Evolutionary conservation across 192 early-diverging fungal genomes (phyloP), one percentile per base, ranked within the genome.

Genomic region (Linnemannia elongata): DNA sequence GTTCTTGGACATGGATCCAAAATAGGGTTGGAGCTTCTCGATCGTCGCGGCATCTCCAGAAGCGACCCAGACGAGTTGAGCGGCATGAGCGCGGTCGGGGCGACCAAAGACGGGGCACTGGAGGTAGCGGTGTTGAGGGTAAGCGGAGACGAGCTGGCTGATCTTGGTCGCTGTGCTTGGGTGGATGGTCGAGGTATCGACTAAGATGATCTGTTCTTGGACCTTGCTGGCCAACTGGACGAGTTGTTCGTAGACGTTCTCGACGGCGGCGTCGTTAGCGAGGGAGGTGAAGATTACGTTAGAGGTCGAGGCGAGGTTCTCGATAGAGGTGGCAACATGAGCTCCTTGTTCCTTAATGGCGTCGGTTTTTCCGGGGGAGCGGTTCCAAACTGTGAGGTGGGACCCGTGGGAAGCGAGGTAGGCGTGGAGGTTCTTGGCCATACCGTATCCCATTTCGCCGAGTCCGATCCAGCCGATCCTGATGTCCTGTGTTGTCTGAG

Each of bases 241-340:
- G 4, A 95, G 82, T 68, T 91, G 73, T 0, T 72, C 35, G 30
- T 92, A 89, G 10, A 91, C 82, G 18, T 76, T 27, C 44, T 88
- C 81, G 47, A 94, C 93, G 12, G 93, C 91, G 1, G 88, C 85
- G 78, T 93, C 94, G 88, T 94, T 93, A 35, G 91, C 77, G 4
- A 96, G 88, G 15, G 91, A 93, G 41, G 91, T 87, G 57, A 95
- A 94, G 12, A 96, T 89, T 9, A 96, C 81, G 39, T 93, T 91
- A 66, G 90, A 88, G 44, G 63, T 45, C 13, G 79, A 44, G 6
- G 89, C 88, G 1, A 93, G 74, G 12, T 88, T 80, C 24, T 88
- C 78, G 8, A 91, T 66, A 18, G 91, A 88, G 39, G 66, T 69
- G 27, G 79, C 85, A 6, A 88, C 89, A 1, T 68, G 42, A 7